phyloP scores from a whole-genome alignment of 208 protist species.

The Tritrichomonas foetus region DNA sequence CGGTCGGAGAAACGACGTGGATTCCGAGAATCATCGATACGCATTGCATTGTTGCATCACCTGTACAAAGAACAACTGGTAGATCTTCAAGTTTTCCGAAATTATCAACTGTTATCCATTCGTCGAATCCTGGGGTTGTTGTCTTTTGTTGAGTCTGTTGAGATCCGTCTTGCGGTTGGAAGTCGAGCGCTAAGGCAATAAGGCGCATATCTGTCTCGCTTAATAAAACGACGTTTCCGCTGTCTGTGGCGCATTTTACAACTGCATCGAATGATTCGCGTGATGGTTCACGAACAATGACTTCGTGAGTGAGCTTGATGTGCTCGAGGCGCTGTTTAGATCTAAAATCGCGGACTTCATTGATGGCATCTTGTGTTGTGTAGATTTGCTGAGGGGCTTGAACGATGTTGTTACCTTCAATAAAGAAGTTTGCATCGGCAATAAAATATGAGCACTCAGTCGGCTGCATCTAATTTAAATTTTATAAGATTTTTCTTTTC shows the following conservation, averaged over 20 bases:
- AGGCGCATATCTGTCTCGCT: not conserved
- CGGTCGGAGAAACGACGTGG: not conserved
- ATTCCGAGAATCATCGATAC: not conserved
- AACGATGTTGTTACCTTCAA: not conserved
- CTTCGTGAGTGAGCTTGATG: not conserved
- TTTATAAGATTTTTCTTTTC: too few relatives aligned
- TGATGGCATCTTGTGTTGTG: not conserved
- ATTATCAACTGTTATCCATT: conserved; percentile 22
- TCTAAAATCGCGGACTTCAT: not conserved
- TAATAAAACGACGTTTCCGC: not conserved
- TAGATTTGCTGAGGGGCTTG: not conserved
- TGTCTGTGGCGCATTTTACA: not conserved
- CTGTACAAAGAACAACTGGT: not conserved
- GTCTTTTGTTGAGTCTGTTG: not conserved
- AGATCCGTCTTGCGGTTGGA: not conserved
- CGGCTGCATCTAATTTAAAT: too few relatives aligned
- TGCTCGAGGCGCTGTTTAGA: not conserved
- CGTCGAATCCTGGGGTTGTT: not conserved
- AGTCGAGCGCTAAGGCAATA: not conserved
- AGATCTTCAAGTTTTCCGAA: not conserved
- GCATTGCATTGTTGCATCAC: conserved; percentile 38
- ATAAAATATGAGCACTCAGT: not conserved
- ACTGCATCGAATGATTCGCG: not conserved
- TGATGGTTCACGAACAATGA: not conserved
- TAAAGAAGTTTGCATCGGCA: conserved; percentile 35